These are phyloP conservation scores for Phaeomoniella chlamydospora DNA, from an alignment of 2,329 filamentous ascomycete species.

Conservation along the genomic window DNA sequence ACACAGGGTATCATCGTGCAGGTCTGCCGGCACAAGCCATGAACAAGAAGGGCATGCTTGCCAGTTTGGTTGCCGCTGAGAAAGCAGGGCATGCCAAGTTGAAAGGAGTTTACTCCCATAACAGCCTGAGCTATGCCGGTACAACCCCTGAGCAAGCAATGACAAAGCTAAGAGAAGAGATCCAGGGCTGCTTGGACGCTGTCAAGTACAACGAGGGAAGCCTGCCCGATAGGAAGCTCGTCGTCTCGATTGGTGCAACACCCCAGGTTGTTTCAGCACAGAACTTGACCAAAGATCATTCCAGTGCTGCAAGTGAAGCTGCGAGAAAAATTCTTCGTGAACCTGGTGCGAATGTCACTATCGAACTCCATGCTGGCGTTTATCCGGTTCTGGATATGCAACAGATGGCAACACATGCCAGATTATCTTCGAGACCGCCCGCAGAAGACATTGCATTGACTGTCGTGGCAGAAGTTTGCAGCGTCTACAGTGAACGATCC, in stretches of 20 bases:
- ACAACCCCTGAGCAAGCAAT: constrained; percentile 44
- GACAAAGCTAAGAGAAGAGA: constrained; percentile 43
- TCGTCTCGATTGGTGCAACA: constrained; percentile 61
- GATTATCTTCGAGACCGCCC: constrained; percentile 19
- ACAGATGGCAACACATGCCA: constrained; percentile 58
- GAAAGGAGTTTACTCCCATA: constrained; percentile 58
- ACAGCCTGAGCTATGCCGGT: constrained; percentile 53
- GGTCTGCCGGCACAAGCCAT: constrained; percentile 42
- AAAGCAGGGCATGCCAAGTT: constrained; percentile 22
- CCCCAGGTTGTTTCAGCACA: constrained; percentile 57
- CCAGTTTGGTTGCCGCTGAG: constrained; percentile 14
- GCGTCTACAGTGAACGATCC: constrained; percentile 44
- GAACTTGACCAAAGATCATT: constrained; percentile 21
- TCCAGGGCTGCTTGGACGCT: constrained; percentile 29
- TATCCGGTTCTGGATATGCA: constrained; percentile 67
- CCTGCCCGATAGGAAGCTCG: constrained; percentile 17
- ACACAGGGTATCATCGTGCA: constrained; percentile 58
- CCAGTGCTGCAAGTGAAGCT: constrained; percentile 9
- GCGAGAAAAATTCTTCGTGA: constrained; percentile 19
- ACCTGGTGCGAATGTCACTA: constrained; percentile 21
- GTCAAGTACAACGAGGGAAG: constrained; percentile 10
- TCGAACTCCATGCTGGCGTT: constrained; percentile 64
- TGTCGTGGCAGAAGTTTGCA: constrained; percentile 57
- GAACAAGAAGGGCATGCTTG: constrained; percentile 17
- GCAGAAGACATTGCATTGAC: constrained; percentile 48